A percentile compares a stretch with the other conserved stretches of the same genome.
Conservation (phyloP, 1,284 basidiomycete species). For the Puccinia horiana region DNA sequence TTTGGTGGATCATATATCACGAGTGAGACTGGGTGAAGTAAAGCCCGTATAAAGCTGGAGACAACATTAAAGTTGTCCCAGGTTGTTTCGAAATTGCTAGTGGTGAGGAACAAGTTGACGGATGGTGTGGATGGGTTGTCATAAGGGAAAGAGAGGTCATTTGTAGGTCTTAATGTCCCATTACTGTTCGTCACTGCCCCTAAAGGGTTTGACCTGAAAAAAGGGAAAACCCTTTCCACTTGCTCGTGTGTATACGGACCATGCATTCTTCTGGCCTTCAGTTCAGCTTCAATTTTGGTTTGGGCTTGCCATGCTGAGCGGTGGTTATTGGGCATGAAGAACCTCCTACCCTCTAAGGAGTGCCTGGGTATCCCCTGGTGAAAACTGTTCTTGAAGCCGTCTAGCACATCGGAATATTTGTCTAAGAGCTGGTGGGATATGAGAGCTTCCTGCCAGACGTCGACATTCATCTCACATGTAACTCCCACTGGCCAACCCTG, state of each 20-base stretch:
- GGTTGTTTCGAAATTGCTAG: neutral
- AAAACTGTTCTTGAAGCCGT: neutral
- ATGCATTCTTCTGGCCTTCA: neutral
- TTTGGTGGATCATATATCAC: neutral
- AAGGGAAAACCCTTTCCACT: neutral
- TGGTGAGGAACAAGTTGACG: neutral
- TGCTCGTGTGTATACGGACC: neutral
- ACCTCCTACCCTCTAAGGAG: neutral
- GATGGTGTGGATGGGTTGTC: neutral
- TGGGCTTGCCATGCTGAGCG: neutral
- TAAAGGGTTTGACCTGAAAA: slow-evolving; percentile 17
- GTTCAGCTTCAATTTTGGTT: neutral
- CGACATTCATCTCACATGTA: neutral
- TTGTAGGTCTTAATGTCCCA: neutral
- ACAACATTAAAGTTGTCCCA: neutral
- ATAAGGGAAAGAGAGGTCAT: slow-evolving; percentile 3
- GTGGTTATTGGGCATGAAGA: neutral
- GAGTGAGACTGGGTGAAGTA: no score
- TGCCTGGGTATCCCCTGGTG: neutral
- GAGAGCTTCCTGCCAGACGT: neutral
- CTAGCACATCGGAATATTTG: neutral
- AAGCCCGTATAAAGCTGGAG: neutral
- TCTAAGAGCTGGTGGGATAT: neutral
- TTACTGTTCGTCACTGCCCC: slow-evolving; percentile 18
- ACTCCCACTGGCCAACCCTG: neutral